Evolutionary conservation across 1,139 yeast genomes (phyloP).

Genomic region (Tardiomyces digboiensis): DNA sequence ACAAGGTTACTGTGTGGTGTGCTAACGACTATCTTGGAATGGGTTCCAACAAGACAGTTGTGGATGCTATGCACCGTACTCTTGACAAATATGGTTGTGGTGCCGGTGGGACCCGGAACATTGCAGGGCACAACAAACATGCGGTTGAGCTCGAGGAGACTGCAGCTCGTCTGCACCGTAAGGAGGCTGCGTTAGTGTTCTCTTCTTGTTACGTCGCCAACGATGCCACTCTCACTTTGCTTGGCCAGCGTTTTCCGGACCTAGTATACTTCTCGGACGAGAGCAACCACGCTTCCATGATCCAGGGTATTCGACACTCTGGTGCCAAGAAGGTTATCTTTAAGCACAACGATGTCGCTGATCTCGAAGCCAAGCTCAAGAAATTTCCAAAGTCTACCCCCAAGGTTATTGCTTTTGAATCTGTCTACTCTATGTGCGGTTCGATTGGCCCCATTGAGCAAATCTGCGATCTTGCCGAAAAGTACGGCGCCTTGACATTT

Average conservation of each 20-base stretch:
- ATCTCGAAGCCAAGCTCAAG: constrained; percentile 69
- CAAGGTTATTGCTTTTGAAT: constrained; percentile 92
- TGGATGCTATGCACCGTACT: constrained; percentile 68
- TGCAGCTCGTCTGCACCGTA: constrained; percentile 84
- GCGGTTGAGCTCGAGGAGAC: constrained; percentile 82
- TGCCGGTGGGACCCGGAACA: constrained; percentile 98
- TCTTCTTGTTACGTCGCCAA: constrained; percentile 96
- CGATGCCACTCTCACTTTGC: constrained; percentile 87
- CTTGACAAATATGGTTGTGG: constrained; percentile 94
- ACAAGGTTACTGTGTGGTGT: constrained; percentile 97
- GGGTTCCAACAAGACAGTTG: constrained; percentile 71
- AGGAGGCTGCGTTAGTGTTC: constrained; percentile 91
- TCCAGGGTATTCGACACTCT: constrained; percentile 89
- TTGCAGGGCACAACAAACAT: constrained; percentile 93
- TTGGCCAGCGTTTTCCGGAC: constrained; percentile 86
- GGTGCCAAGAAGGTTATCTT: constrained; percentile 82
- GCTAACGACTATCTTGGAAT: constrained; percentile 95
- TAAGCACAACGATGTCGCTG: constrained; percentile 80
- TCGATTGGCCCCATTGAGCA: constrained; percentile 89
- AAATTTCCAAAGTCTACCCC: constrained; percentile 79
- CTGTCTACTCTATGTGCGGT: constrained; percentile 98
- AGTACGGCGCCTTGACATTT: constrained; percentile 94
- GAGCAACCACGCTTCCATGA: constrained; percentile 96
- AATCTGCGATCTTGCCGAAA: constrained; percentile 93
- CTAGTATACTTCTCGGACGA: constrained; percentile 90